Conservation (phyloP, 495 filamentous ascomycete species). For the Talaromyces thailandensis region DNA sequence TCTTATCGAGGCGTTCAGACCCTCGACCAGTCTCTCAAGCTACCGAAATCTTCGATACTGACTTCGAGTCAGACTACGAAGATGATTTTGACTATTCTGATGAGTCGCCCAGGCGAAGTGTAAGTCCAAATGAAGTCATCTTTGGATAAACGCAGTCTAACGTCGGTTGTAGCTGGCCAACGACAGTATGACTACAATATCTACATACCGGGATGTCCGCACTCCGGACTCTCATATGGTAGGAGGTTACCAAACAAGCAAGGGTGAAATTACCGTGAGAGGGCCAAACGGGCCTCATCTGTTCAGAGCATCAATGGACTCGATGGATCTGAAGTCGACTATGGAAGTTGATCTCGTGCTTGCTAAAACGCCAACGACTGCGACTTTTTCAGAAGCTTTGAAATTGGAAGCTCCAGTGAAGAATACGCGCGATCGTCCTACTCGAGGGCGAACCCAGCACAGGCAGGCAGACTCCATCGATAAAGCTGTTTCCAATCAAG, state of each 20-base stretch:
- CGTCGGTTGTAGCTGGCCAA: conserved; percentile 9
- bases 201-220: conserved; percentile 10
- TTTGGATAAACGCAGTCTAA: background rate
- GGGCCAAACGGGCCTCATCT: conserved; percentile 82
- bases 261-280: too few relatives aligned
- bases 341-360: conserved; percentile 54
- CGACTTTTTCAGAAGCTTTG: conserved; percentile 20
- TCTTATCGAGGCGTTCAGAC: conserved; percentile 33
- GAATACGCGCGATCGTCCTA: too few relatives aligned
- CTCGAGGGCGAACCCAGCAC: too few relatives aligned
- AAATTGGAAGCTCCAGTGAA: too few relatives aligned
- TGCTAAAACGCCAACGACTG: conserved; percentile 51
- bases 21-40: too few relatives aligned
- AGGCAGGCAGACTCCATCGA: too few relatives aligned
- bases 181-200: conserved; percentile 10
- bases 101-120: conserved; percentile 53
- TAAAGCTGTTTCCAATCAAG: too few relatives aligned
- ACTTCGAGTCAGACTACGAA: conserved; percentile 56
- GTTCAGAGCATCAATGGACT: conserved; percentile 50
- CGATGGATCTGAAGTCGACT: conserved; percentile 22
- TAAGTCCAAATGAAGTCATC: conserved; percentile 36
- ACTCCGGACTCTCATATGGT: conserved; percentile 14
- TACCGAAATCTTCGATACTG: conserved; percentile 68
- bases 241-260: conserved; percentile 15
- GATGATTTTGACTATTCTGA: conserved; percentile 36